Evolutionary conservation across 164 flowering plant genomes (phyloP), one percentile per base, ranked within the genome.

Genomic region (Saururus chinensis): DNA sequence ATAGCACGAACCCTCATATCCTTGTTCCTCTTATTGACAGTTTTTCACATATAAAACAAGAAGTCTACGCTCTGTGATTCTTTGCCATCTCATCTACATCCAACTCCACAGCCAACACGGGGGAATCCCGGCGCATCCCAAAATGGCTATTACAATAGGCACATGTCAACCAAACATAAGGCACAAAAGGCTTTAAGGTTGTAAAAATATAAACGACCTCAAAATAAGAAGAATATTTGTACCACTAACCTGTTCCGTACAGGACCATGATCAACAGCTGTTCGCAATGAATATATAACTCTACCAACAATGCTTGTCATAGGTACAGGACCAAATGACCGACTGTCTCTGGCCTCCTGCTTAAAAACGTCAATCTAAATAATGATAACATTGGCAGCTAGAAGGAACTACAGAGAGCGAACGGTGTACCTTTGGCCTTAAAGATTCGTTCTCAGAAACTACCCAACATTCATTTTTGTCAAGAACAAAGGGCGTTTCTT

Each of bases 291-390:
- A 76, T 93, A 93, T 69, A 90, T 77, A 65, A 71, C 97, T 75
- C 99, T 80, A 22, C 99, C 99, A 42, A 93, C 73, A 51, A 93
- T 88, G 67, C 80, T 68, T 19, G 77, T 62, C 85, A 84, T 82
- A 19, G 84, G 68, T 66, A 90, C 76, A 1, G 99, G 99, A 37
- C 99, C 99, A 85, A 88, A 93, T 40, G 70, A 75, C 62, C 97
- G 78, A 75, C 99, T 93, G 71, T 93, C 99, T 35, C 77, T 75
- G 24, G 99, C 90, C 68, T 90, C 97, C 99, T 90, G 89, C 73
- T 52, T 70, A 40, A 14, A 56, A 19, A 16, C n/a, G 37, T 57
- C 42, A 2, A 25, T 8, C 1, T 41, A 45, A 45, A 45, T 45
- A 45, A 17, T 45, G 49, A 45, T 45, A 12, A 45, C 17, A 8